A percentile compares a stretch with the other conserved stretches of the same genome.
Evolutionary conservation across 1,284 basidiomycete species (phyloP).

Genomic region (Leccinum fuscescens): DNA sequence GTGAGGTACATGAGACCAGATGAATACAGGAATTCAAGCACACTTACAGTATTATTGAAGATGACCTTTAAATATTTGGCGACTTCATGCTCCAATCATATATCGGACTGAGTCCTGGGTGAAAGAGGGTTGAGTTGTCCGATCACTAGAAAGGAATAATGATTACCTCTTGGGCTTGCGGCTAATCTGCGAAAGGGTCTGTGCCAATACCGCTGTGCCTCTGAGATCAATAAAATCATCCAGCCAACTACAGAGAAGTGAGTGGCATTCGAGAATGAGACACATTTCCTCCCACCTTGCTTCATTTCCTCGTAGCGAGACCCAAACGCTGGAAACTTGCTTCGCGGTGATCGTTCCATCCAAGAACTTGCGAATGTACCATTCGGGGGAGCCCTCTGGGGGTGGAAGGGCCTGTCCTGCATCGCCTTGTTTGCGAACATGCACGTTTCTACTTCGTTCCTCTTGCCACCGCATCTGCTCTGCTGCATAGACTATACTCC

Average conservation of each 20-base stretch:
- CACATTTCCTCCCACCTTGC: constrained; percentile 52
- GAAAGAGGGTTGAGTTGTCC: constrained; percentile 4
- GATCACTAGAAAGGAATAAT: not conserved
- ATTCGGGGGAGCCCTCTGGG: constrained; percentile 73
- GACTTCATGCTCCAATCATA: constrained; percentile 82
- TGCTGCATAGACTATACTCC: constrained; percentile 87
- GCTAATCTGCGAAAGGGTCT: constrained; percentile 75
- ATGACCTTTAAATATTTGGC: constrained; percentile 87
- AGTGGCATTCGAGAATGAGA: constrained; percentile 10
- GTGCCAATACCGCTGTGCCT: constrained; percentile 84
- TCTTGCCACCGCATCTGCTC: constrained; percentile 80
- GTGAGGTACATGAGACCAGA: constrained; percentile 11
- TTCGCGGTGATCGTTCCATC: constrained; percentile 82
- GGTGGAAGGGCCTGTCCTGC: constrained; percentile 50
- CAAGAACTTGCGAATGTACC: constrained; percentile 89
- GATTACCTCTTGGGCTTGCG: constrained; percentile 64
- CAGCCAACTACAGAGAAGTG: constrained; percentile 65
- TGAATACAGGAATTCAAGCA: not conserved
- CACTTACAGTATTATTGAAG: constrained; percentile 71
- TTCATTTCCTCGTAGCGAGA: constrained; percentile 82
- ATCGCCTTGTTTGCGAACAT: constrained; percentile 58
- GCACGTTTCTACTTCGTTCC: constrained; percentile 58
- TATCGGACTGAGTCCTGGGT: constrained; percentile 63
- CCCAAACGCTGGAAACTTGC: constrained; percentile 74
- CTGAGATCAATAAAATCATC: constrained; percentile 74